Evolutionary conservation across 495 filamentous ascomycete genomes (phyloP), one percentile per base, ranked within the genome.

Genomic region (Lasiosphaeria miniovina): DNA sequence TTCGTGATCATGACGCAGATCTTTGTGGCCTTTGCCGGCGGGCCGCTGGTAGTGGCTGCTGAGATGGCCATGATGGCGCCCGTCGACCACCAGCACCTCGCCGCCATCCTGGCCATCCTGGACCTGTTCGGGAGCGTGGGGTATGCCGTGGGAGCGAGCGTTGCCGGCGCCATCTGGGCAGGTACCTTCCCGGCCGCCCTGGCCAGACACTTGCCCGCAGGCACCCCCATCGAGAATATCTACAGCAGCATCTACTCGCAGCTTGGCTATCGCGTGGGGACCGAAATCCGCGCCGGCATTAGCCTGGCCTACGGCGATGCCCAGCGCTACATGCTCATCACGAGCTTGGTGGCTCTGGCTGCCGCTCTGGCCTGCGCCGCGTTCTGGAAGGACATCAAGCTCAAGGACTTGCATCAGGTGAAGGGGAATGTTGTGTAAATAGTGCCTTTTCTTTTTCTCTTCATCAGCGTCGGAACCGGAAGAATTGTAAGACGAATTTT

Each of bases 1-100:
- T 86, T 83, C 68, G 65, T 89, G 7, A 72, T 90, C 71, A 89
- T 90, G 84, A 86, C 82, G 61, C 87, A 91, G 71, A 87, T 91
- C 71, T 86, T 90, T 74, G 88, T 90, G 62, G 83, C 88, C 36
- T 85, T 91, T 63, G 79, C 80, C 31, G 87, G 85, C 48, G 78
- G 78, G 15, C 69, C 74, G 38, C 67, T 78, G 12, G 81, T 88
- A 50, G 81, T 90, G 60, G 71, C 72, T 48, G 81, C 82, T 54
- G 81, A 90, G 64, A 80, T 89, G n/a, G 84, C 86, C 10, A 76
- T 86, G 58, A 84, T 90, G 75, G 84, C 86, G 0, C 81, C 82
- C 2, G 75, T 82, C 1, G 70, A 78, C 9, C 88, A 89, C 60
- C 74, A 88, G 40, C 72, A 89, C 59, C 74, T 90, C 40, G 85